Percentiles rank a stretch among this genome's conserved stretches.
These are phyloP conservation scores for Monascus ruber DNA, from an alignment of 2,329 filamentous ascomycete species.

Conservation along the genomic window DNA sequence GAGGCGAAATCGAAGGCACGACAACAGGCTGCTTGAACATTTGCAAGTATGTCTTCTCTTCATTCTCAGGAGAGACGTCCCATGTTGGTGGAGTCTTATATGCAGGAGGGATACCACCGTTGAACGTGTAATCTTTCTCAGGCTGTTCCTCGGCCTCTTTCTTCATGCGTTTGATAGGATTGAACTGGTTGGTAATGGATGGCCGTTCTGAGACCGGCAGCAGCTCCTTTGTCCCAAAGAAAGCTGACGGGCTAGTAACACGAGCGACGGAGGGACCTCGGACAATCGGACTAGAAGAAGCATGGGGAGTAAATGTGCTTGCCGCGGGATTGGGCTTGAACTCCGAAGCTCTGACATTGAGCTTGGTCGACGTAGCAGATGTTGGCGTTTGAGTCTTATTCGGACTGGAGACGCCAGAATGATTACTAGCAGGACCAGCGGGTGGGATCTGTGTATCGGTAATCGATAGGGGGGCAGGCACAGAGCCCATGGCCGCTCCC, in stretches of 20 bases:
- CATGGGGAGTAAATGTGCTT: constrained; percentile 64
- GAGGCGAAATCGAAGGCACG: constrained; percentile 55
- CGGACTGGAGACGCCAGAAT: constrained; percentile 34
- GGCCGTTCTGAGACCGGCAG: constrained; percentile 47
- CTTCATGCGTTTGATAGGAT: constrained; percentile 58
- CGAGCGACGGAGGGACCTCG: constrained; percentile 40
- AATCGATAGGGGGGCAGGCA: constrained; percentile 45
- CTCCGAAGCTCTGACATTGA: constrained; percentile 56
- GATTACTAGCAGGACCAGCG: constrained; percentile 56
- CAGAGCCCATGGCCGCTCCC: constrained; percentile 24
- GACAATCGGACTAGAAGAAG: constrained; percentile 58
- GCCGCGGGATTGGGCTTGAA: constrained; percentile 81
- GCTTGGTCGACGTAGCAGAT: constrained; percentile 41
- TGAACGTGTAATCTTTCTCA: constrained; percentile 56
- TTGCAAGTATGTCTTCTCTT: constrained; percentile 67
- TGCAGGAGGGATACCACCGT: constrained; percentile 71
- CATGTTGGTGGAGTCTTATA: constrained; percentile 80
- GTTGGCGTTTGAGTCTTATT: constrained; percentile 41
- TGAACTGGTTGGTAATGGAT: constrained; percentile 45
- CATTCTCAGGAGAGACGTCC: constrained; percentile 58
- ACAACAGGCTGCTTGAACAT: constrained; percentile 61
- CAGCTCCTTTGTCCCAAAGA: constrained; percentile 62
- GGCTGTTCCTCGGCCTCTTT: constrained; percentile 47
- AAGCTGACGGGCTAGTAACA: constrained; percentile 38
- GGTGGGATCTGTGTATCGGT: constrained; percentile 62